A percentile compares a stretch with the other conserved stretches of the same genome.
Conservation (phyloP, 1,284 basidiomycete species). For the Athelia psychrophila region DNA sequence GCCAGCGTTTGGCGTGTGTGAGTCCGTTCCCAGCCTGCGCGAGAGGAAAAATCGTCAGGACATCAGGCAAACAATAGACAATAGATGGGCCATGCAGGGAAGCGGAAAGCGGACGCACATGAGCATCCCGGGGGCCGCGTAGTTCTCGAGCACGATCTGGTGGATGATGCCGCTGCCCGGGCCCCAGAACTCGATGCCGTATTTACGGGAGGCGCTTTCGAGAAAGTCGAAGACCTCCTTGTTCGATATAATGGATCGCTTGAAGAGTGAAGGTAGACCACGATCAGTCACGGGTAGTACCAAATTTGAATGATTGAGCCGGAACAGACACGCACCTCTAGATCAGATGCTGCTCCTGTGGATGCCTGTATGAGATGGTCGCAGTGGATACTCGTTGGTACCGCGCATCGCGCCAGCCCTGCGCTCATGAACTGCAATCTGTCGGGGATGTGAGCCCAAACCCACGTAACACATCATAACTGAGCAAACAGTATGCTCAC, state of each 20-base stretch:
- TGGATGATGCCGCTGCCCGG: constrained; percentile 97
- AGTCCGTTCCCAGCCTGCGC: constrained; percentile 82
- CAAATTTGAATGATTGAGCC: constrained; percentile 1
- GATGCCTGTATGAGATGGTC: constrained; percentile 96
- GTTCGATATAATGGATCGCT: constrained; percentile 87
- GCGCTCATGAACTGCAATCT: constrained; percentile 99
- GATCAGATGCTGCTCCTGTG: constrained; percentile 79
- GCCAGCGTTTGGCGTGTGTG: constrained; percentile 98
- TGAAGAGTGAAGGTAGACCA: too few species aligned
- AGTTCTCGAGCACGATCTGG: constrained; percentile 98
- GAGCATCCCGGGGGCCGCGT: constrained; percentile 86
- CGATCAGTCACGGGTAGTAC: constrained; percentile 1
- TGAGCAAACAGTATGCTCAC: constrained; percentile 37
- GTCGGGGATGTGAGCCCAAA: constrained; percentile 4
- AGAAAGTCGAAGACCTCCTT: constrained; percentile 99
- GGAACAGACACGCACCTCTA: constrained; percentile 58
- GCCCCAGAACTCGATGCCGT: constrained; percentile 94
- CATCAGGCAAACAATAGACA: not conserved
- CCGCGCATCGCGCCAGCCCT: constrained; percentile 81
- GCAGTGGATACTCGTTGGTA: constrained; percentile 90
- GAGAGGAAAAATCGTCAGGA: not conserved
- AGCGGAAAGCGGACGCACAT: constrained; percentile 55
- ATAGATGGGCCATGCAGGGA: not conserved
- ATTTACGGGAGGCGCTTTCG: constrained; percentile 92
- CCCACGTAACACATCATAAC: not conserved